These are phyloP conservation scores for Puccinia novopanici DNA, from an alignment of 1,284 basidiomycete species.

Conservation along the genomic window DNA sequence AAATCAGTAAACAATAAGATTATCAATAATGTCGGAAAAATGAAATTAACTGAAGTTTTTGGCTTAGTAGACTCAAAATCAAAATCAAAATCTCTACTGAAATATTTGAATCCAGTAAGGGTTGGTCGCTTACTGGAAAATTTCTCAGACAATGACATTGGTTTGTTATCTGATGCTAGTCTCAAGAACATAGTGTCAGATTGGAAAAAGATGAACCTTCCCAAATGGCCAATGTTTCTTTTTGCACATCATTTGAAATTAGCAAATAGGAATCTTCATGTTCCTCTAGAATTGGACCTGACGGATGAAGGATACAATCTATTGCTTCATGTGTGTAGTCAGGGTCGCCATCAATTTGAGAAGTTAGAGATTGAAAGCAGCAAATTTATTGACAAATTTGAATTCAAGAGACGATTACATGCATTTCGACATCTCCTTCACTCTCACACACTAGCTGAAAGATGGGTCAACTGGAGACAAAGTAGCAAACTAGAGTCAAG, in stretches of 20 bases:
- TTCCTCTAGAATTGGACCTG: not conserved
- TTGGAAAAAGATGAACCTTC: not conserved
- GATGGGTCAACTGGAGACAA: not conserved
- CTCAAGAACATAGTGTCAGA: not conserved
- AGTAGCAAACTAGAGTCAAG: not conserved
- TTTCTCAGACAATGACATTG: not conserved
- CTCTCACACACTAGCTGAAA: not conserved
- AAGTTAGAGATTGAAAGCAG: constrained; percentile 17
- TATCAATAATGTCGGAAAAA: not conserved
- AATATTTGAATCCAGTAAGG: not conserved
- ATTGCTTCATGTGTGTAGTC: not conserved
- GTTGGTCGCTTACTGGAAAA: not conserved
- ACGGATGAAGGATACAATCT: not conserved
- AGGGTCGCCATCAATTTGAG: not conserved
- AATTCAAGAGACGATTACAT: not conserved
- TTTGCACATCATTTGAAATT: constrained; percentile 19
- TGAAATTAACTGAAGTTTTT: not conserved
- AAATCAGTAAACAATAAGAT: not conserved
- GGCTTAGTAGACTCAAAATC: not conserved
- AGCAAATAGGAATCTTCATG: not conserved
- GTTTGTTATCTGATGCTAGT: not conserved
- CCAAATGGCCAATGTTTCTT: not conserved
- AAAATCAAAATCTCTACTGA: not conserved
- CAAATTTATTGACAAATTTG: not conserved
- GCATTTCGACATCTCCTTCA: not conserved